A percentile compares a stretch with the other conserved stretches of the same genome.
Conservation (phyloP, 768 basidiomycete species). For the Coprinellus micaceus region DNA sequence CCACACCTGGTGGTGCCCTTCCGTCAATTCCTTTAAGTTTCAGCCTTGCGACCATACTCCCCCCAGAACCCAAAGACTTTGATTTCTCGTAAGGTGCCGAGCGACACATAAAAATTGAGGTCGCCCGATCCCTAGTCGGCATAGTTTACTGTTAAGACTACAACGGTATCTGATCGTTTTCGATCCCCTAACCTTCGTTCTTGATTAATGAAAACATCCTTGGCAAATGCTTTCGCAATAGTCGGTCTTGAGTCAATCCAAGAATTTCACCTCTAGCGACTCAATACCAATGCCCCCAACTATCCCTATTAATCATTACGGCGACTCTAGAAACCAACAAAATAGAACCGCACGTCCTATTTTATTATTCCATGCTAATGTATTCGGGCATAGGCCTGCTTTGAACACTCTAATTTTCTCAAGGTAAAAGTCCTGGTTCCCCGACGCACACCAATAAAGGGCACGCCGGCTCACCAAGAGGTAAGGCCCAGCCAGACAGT, state of each 20-base stretch:
- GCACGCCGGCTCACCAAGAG: slow-evolving; percentile 69
- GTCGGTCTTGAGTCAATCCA: slow-evolving; percentile 79
- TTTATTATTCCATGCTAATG: slow-evolving; percentile 83
- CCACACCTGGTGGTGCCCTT: slow-evolving; percentile 78
- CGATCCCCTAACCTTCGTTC: slow-evolving; percentile 80
- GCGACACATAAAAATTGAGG: slow-evolving; percentile 65
- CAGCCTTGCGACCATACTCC: slow-evolving; percentile 52
- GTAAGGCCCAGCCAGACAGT: slow-evolving; percentile 65
- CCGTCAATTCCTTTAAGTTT: slow-evolving; percentile 84
- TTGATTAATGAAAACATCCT: slow-evolving; percentile 63
- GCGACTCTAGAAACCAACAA: slow-evolving; percentile 80
- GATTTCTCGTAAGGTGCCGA: slow-evolving; percentile 84
- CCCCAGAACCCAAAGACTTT: slow-evolving; percentile 78
- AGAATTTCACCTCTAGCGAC: slow-evolving; percentile 85
- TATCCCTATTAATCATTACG: slow-evolving; percentile 81
- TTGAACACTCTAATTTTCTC: slow-evolving; percentile 84
- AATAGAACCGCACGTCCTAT: slow-evolving; percentile 80
- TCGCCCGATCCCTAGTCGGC: slow-evolving; percentile 74
- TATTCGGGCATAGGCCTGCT: slow-evolving; percentile 69
- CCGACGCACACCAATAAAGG: slow-evolving; percentile 62
- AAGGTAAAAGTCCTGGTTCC: slow-evolving; percentile 79
- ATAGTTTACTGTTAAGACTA: slow-evolving; percentile 85
- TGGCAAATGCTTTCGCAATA: slow-evolving; percentile 23
- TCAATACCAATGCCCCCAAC: slow-evolving; percentile 81
- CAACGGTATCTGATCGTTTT: slow-evolving; percentile 83